Conservation (phyloP, 164 flowering plant genomes). For the Buxus sempervirens region DNA sequence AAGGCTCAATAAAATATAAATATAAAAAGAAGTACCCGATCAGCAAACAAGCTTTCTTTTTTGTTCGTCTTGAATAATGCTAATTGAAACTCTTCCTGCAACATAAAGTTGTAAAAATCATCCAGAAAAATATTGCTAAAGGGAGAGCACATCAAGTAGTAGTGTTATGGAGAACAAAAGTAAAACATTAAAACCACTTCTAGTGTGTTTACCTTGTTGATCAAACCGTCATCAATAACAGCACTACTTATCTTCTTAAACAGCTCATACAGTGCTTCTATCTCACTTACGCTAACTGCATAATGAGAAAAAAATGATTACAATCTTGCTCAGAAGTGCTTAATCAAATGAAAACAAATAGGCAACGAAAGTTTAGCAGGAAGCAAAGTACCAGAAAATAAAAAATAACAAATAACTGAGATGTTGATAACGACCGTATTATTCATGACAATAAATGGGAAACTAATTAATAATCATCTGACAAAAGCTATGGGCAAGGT, state of each 20-base stretch:
- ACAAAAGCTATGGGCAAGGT: no score
- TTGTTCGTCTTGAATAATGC: conserved; percentile 62
- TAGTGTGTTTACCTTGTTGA: conserved; percentile 45
- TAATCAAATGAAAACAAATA: background rate
- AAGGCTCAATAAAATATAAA: background rate
- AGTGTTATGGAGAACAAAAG: no score
- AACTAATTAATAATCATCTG: no score
- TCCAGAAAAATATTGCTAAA: background rate
- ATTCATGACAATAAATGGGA: no score
- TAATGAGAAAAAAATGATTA: conserved; percentile 2
- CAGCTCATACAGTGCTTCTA: conserved; percentile 61
- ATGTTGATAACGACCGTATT: no score
- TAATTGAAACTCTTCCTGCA: conserved; percentile 66
- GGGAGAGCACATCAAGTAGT: background rate
- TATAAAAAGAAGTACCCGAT: conserved; percentile 35
- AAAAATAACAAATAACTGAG: no score
- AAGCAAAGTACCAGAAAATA: background rate
- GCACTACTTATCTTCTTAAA: conserved; percentile 68
- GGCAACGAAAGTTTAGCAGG: background rate
- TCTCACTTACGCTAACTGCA: conserved; percentile 71
- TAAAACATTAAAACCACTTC: no score
- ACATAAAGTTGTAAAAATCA: conserved; percentile 1
- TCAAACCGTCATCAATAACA: conserved; percentile 62
- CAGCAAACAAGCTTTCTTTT: conserved; percentile 64
- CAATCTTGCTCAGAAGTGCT: background rate